Conservation (phyloP, 148 eudicot genomes). For the Fallopia convolvulus region DNA sequence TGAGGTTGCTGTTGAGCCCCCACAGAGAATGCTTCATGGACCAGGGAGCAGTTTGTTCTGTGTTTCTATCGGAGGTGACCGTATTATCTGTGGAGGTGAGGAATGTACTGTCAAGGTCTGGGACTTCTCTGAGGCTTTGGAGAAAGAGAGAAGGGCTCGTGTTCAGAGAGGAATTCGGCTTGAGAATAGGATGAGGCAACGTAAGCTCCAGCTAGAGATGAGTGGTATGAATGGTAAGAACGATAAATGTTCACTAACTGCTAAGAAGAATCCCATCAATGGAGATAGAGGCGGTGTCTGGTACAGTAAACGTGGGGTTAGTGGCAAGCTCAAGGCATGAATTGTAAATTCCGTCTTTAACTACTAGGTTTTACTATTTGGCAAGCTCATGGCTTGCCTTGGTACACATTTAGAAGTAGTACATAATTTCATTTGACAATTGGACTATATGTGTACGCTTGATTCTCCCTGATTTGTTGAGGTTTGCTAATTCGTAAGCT, state of each 20-base stretch:
- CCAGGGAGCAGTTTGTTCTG: conserved; percentile 65
- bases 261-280: conserved; percentile 59
- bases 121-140: conserved; percentile 92
- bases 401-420: neutral
- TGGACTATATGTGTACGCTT: neutral
- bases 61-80: conserved; percentile 74
- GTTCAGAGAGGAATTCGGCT: conserved; percentile 53
- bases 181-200: conserved; percentile 87
- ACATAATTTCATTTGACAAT: conserved; percentile 4
- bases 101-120: conserved; percentile 75
- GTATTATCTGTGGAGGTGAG: conserved; percentile 88
- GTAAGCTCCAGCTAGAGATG: conserved; percentile 64
- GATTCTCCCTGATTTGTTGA: neutral
- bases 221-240: conserved; percentile 37
- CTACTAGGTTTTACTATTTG: neutral
- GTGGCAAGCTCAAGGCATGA: conserved; percentile 73
- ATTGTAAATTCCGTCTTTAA: neutral
- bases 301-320: conserved; percentile 56
- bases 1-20: conserved; percentile 52
- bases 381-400: neutral
- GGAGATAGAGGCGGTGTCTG: conserved; percentile 56
- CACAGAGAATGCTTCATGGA: conserved; percentile 91
- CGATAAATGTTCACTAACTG: conserved; percentile 65
- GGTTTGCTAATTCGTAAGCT: neutral
- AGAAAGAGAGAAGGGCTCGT: conserved; percentile 50